These are phyloP conservation scores for Colletotrichum karsti DNA, from an alignment of 2,329 filamentous ascomycete genomes.

Conservation along the genomic window DNA sequence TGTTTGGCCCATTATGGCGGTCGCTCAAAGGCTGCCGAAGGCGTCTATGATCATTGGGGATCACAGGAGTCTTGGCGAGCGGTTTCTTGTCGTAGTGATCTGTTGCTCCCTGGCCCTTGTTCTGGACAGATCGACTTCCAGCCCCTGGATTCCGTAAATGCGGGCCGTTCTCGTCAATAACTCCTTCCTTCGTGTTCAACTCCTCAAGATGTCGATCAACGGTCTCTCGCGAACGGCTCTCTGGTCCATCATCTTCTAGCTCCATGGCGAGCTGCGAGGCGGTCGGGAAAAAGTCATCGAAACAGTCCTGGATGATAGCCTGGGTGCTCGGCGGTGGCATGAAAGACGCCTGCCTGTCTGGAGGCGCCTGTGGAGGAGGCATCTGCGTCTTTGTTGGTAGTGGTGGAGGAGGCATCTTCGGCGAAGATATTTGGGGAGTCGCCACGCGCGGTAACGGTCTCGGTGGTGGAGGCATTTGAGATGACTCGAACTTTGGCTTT, in stretches of 20 bases:
- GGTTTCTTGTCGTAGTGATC: too few relatives aligned
- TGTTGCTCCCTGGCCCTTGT: too few relatives aligned
- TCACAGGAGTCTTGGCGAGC: too few relatives aligned
- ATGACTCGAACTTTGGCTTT: background rate
- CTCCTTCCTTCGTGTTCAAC: too few relatives aligned
- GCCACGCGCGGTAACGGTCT: background rate
- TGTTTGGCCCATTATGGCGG: too few relatives aligned
- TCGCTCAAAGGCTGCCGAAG: too few relatives aligned
- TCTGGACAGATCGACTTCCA: too few relatives aligned
- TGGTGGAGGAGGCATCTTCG: background rate
- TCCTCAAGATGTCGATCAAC: too few relatives aligned
- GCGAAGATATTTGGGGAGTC: background rate
- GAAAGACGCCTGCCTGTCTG: slow-evolving; percentile 26
- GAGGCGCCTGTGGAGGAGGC: slow-evolving; percentile 28
- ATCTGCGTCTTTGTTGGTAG: background rate
- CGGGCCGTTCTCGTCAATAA: too few relatives aligned
- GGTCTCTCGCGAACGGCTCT: too few relatives aligned
- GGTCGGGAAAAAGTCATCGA: slow-evolving; percentile 65
- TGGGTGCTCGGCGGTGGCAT: slow-evolving; percentile 56
- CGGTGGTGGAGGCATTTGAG: background rate
- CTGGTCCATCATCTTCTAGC: slow-evolving; percentile 44
- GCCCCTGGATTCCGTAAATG: too few relatives aligned
- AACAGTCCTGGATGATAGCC: slow-evolving; percentile 55
- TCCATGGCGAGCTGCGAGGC: slow-evolving; percentile 64
- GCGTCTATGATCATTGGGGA: too few relatives aligned